phyloP scores from a whole-genome alignment of 1,284 basidiomycete species.

The Athelia psychrophila region DNA sequence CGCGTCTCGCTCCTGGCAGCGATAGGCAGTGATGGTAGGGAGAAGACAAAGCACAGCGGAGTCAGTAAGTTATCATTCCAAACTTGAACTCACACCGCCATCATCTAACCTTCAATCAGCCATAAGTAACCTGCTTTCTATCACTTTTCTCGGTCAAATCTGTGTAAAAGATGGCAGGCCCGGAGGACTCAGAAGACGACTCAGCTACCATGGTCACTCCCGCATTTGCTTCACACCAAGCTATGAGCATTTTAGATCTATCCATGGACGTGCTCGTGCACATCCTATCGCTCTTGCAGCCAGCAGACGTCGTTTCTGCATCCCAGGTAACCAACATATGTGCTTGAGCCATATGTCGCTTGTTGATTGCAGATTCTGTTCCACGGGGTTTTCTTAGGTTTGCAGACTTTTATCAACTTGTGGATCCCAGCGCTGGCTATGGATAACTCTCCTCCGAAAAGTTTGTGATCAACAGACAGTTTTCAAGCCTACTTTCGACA shows the following conservation, averaged over 20 bases:
- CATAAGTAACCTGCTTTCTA: too few species aligned
- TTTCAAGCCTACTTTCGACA: background rate
- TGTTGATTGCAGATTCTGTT: background rate
- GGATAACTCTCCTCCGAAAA: background rate
- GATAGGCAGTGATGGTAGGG: too few species aligned
- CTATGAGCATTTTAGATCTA: background rate
- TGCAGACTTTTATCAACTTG: background rate
- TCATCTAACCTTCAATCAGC: background rate
- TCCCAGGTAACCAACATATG: background rate
- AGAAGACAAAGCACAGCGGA: too few species aligned
- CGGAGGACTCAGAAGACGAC: too few species aligned
- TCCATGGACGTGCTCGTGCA: background rate
- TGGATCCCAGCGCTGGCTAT: background rate
- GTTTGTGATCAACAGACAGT: background rate
- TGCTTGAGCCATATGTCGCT: background rate
- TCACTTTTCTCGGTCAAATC: too few species aligned
- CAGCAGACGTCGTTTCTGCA: background rate
- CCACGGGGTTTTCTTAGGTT: background rate
- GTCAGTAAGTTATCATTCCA: too few species aligned
- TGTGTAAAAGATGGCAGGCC: too few species aligned
- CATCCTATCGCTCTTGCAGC: background rate
- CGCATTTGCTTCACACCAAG: too few species aligned
- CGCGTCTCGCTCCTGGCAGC: too few species aligned
- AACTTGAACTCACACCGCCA: background rate
- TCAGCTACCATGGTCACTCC: too few species aligned